Conservation (phyloP, 1,284 basidiomycete genomes). For the Cutaneotrichosporon dermatis region DNA sequence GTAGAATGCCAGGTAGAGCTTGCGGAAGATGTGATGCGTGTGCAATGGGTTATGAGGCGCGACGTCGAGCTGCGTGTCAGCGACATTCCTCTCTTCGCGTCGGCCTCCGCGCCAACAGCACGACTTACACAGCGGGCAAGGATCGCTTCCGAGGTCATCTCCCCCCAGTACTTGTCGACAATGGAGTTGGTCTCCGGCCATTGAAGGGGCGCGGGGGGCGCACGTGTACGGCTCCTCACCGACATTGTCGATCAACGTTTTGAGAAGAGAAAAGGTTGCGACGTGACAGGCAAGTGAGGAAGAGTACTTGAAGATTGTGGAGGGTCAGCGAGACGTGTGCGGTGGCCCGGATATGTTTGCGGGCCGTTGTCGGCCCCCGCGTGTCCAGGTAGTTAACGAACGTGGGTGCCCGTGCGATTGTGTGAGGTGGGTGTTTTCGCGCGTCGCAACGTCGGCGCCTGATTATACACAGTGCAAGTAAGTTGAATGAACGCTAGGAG, state of each 20-base stretch:
- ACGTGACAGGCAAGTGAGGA: too few species aligned
- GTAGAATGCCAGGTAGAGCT: constrained; percentile 35
- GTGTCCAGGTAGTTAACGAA: background rate
- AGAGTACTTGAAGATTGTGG: background rate
- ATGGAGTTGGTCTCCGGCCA: constrained; percentile 4
- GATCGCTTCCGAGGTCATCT: constrained; percentile 15
- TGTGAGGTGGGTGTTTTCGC: background rate
- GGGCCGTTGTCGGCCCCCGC: background rate
- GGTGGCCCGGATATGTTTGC: background rate
- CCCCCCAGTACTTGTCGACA: constrained; percentile 13
- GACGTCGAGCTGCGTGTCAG: constrained; percentile 19
- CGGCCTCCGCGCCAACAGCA: too few species aligned
- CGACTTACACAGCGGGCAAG: constrained; percentile 7
- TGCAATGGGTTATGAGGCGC: constrained; percentile 30
- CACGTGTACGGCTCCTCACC: background rate
- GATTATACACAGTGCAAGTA: too few species aligned
- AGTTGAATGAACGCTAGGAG: too few species aligned
- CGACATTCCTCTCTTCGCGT: too few species aligned
- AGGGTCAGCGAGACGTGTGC: background rate
- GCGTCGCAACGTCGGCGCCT: too few species aligned
- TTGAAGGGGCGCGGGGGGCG: background rate
- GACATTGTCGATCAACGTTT: background rate
- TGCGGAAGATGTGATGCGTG: constrained; percentile 33
- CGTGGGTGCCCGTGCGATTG: background rate
- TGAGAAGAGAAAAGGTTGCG: background rate